Conservation (phyloP, 495 filamentous ascomycete genomes). For the Cudoniella acicularis region DNA sequence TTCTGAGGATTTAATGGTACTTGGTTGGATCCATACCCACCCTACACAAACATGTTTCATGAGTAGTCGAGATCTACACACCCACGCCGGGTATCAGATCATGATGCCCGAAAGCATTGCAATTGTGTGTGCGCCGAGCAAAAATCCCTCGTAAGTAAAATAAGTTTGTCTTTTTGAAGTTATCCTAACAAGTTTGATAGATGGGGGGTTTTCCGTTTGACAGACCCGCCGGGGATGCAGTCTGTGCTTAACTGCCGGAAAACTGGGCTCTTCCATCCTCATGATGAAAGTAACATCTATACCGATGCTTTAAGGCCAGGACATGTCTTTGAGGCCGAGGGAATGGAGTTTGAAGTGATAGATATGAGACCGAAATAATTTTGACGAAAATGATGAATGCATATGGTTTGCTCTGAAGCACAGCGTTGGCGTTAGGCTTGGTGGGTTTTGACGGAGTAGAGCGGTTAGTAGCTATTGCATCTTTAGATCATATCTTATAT, state of each 20-base stretch:
- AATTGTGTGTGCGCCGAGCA: constrained; percentile 89
- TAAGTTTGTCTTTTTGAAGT: background rate
- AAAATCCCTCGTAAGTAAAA: constrained; percentile 61
- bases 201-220: constrained; percentile 90
- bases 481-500: background rate
- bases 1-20: constrained; percentile 75
- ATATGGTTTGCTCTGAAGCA: constrained; percentile 1
- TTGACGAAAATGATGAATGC: background rate
- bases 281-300: constrained; percentile 68
- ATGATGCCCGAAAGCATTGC: constrained; percentile 95
- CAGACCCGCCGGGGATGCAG: constrained; percentile 83
- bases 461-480: background rate
- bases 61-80: constrained; percentile 91
- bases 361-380: constrained; percentile 59
- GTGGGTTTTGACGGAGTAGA: background rate
- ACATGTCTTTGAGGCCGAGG: constrained; percentile 77
- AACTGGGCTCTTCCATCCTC: constrained; percentile 79
- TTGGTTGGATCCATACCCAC: constrained; percentile 98
- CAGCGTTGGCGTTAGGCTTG: constrained; percentile 14
- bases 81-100: constrained; percentile 86
- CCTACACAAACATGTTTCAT: constrained; percentile 97
- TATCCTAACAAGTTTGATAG: constrained; percentile 37
- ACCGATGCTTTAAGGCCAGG: constrained; percentile 78
- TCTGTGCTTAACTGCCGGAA: constrained; percentile 73
- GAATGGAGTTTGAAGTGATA: constrained; percentile 71